These are phyloP conservation scores for Corymbia maculata DNA, from an alignment of 345 rosid genomes.

Conservation along the genomic window DNA sequence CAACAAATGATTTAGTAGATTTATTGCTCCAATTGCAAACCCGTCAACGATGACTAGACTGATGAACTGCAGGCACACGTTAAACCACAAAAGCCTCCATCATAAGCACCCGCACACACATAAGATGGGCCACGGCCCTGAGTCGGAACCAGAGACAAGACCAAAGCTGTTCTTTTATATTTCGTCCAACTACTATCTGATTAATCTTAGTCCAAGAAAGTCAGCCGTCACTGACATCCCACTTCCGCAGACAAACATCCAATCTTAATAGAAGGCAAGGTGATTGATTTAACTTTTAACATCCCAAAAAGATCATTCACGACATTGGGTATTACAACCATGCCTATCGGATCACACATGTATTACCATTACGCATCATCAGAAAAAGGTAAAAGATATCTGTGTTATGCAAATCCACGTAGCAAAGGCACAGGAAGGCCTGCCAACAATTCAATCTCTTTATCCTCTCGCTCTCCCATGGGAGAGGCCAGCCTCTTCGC, in stretches of 20 bases:
- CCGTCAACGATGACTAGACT: neutral
- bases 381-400: neutral
- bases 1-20: neutral
- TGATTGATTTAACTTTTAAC: neutral
- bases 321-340: neutral
- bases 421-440: neutral
- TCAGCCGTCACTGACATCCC: neutral
- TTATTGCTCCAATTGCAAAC: neutral
- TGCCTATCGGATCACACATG: neutral
- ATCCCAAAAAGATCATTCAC: neutral
- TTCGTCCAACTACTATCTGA: neutral
- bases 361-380: neutral
- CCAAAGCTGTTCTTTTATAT: neutral
- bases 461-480: neutral
- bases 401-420: neutral
- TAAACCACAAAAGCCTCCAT: neutral
- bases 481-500: neutral
- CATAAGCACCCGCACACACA: neutral
- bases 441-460: neutral
- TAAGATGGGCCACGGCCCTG: neutral
- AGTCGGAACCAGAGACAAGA: neutral
- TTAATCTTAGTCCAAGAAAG: neutral
- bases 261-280: neutral
- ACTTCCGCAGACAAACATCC: neutral
- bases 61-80: neutral